These are phyloP conservation scores for Oxalis stricta DNA, from an alignment of 441 rosid species.

Conservation along the genomic window DNA sequence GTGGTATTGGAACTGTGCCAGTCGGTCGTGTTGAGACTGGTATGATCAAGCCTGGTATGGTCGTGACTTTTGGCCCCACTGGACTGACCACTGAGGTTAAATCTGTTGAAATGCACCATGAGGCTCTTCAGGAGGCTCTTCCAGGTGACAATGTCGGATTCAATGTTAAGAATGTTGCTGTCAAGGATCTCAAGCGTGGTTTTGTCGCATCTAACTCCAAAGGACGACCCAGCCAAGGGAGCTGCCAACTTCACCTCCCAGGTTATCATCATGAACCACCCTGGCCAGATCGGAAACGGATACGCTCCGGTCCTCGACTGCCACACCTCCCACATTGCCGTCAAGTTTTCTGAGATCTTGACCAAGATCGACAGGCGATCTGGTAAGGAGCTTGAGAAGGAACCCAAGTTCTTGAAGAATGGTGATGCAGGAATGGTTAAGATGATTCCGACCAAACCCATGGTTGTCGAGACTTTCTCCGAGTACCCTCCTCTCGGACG, in stretches of 20 bases:
- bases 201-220: conserved; percentile 26
- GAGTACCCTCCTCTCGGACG: conserved; percentile 26
- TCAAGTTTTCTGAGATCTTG: conserved; percentile 24
- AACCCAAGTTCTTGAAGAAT: conserved; percentile 30
- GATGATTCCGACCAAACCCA: conserved; percentile 45
- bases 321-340: conserved; percentile 33
- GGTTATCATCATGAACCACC: conserved; percentile 37
- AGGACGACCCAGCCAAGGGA: conserved; percentile 29
- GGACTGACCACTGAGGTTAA: conserved; percentile 37
- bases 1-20: conserved; percentile 27
- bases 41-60: conserved; percentile 24
- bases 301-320: conserved; percentile 35
- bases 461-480: conserved; percentile 33
- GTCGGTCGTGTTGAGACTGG: conserved; percentile 36
- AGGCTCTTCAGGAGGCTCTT: conserved; percentile 28
- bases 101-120: conserved; percentile 40
- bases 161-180: conserved; percentile 25
- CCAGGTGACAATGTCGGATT: conserved; percentile 33
- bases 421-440: conserved; percentile 36
- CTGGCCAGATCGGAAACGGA: conserved; percentile 35
- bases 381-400: conserved; percentile 31
- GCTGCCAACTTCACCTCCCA: conserved; percentile 31
- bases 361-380: conserved; percentile 34
- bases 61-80: conserved; percentile 28
- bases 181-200: conserved; percentile 29